Base-by-base conservation (phyloP, 371 early-diverging fungal genomes). In the Mortierella sp. region DNA sequence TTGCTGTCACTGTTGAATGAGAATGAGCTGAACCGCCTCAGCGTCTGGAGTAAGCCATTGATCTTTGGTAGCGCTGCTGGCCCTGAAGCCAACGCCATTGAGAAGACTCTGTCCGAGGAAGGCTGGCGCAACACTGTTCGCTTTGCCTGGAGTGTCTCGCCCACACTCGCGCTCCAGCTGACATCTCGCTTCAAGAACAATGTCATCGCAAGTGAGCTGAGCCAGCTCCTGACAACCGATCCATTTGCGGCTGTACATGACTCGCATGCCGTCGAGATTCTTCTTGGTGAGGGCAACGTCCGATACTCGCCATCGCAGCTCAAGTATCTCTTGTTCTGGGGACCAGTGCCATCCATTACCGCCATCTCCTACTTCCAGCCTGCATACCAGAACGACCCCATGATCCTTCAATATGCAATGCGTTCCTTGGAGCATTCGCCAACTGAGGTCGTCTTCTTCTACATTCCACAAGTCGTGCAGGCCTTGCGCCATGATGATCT, bases 401-500 rank as follows among this genome's bases (percentile, higher is more conserved):
- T 94, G 83, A 85, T 96, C 1, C 78, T 97, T 48, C 98, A 98
- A 78, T 98, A 97, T 74, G 92, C 96, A 12, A 91, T 97, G 87
- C 88, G 98, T 8, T 86, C 91, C 17, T 72, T 98, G 39, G 94
- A 96, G 70, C 87, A 90, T 63, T 94, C 91, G 72, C 95, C 96
- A 6, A 91, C 96, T 5, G 96, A 97, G 24, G 86, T 90, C 3
- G 95, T 97, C 16, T 98, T 99, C 84, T 99, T 99, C 79, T 99
- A 97, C 67, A 90, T 99, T 3, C 99, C 99, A 3, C 99, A 99
- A 82, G 88, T 99, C 67, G 99, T 99, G 0, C 99, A 99, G 83
- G 94, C 97, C 2, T 82, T 99, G 19, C 94, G 98, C 24, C 85
- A 94, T 66, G 98, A 99, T 68, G 79, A 79, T 3, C 69, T 85